These are phyloP conservation scores for Hysterangium stoloniferum DNA, from an alignment of 768 basidiomycete species.

Conservation along the genomic window DNA sequence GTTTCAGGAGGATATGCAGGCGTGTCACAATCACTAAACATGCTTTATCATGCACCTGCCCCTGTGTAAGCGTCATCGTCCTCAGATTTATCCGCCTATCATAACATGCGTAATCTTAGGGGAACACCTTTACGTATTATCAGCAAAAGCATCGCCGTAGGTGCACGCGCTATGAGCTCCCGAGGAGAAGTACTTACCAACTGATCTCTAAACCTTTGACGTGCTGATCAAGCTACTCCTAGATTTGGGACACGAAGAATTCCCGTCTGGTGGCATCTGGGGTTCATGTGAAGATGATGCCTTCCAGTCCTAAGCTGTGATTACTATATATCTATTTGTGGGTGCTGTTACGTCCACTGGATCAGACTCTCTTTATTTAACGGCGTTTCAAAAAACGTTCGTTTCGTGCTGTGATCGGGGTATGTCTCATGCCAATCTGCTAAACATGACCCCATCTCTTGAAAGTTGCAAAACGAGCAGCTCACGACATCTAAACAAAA, in stretches of 20 bases:
- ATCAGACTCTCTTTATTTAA: no score
- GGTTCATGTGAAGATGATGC: constrained; percentile 8
- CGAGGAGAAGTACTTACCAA: constrained; percentile 4
- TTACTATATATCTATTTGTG: no score
- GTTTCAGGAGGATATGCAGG: background rate
- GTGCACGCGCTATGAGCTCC: background rate
- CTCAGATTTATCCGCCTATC: background rate
- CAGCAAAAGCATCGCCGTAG: background rate
- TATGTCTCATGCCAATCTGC: no score
- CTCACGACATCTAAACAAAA: no score
- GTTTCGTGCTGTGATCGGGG: no score
- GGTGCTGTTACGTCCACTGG: no score
- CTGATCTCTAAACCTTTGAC: background rate
- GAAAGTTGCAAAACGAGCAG: no score
- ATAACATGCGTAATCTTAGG: background rate
- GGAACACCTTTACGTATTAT: constrained; percentile 7
- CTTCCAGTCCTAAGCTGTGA: constrained; percentile 1
- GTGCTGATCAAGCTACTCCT: background rate
- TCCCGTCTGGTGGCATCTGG: constrained; percentile 6
- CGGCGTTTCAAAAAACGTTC: no score
- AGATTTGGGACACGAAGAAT: constrained; percentile 11
- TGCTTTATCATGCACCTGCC: constrained; percentile 11
- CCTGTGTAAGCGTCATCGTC: background rate
- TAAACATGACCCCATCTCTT: no score
- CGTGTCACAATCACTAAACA: constrained; percentile 9